A percentile compares a stretch with the other conserved stretches of the same genome.
Evolutionary conservation across 2,329 filamentous ascomycete species (phyloP).

Genomic region (Trichophyton schoenleinii): DNA sequence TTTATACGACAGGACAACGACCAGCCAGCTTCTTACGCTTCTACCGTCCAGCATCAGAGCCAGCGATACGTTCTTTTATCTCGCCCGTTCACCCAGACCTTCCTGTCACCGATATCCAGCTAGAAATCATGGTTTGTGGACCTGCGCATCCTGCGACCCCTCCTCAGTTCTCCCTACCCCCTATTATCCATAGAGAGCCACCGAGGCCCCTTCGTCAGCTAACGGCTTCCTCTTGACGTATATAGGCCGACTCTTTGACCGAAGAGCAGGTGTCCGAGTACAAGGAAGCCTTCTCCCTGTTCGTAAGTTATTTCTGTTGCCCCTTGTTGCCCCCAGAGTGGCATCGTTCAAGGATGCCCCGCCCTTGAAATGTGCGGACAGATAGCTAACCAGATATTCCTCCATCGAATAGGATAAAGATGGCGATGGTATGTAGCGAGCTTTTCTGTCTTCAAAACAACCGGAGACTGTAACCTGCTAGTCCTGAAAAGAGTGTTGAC

Average conservation of each 20-base stretch:
- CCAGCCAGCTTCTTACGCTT: background rate
- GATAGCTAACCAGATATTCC: slow-evolving; percentile 14
- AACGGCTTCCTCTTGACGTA: background rate
- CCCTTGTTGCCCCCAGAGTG: background rate
- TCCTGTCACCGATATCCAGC: background rate
- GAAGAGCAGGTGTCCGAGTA: slow-evolving; percentile 99
- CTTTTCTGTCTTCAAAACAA: background rate
- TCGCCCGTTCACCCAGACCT: background rate
- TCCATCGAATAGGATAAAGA: slow-evolving; percentile 59
- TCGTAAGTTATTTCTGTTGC: slow-evolving; percentile 55
- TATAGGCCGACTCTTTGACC: slow-evolving; percentile 89
- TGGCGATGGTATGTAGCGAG: slow-evolving; percentile 59
- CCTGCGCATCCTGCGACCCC: background rate
- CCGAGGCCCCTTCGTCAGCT: background rate
- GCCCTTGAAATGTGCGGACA: slow-evolving; percentile 5
- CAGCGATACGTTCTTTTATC: background rate
- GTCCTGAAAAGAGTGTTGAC: background rate
- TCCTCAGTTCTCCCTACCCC: slow-evolving; percentile 1
- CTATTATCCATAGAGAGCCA: background rate
- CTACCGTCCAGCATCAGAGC: background rate
- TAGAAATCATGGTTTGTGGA: background rate
- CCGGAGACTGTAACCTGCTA: background rate
- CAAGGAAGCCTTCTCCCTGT: slow-evolving; percentile 99
- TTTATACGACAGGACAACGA: background rate
- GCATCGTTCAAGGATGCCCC: background rate